Evolutionary conservation across 768 basidiomycete species (phyloP), one percentile per base, ranked within the genome.

Genomic region (Boletellus ananas): DNA sequence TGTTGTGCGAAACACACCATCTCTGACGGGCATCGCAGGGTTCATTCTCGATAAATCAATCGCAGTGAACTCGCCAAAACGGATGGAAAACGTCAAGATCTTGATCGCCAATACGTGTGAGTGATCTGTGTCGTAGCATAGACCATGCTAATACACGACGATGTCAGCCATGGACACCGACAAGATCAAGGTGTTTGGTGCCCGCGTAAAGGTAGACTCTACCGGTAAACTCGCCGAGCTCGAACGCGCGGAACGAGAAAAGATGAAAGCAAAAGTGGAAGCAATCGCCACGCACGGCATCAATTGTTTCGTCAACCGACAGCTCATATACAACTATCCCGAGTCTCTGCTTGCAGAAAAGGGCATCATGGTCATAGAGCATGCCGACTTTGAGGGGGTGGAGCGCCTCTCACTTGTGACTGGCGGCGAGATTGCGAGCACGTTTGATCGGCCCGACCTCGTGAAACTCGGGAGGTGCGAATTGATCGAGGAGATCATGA

Each of bases 141-240:
- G 17, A 18, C 21, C 14, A 14, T 31, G 13, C 16, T 50, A n/a
- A 45, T 42, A 34, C 17, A 12, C 9, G 14, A 43, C 17, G 11
- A 42, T 50, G 6, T 36, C 57, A 94, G 94, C 96, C 3, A 98
- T 98, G 96, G 96, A 99, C 72, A 99, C 96, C 23, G 96, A 99
- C 73, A 99, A 99, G 70, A 96, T 98, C 77, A 99, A 99, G 73
- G 87, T 99, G 53, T 99, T 99, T 54, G 96, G 96, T 37, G 95
- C 96, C 0, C 80, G 93, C 34, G 85, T 98, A 55, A 92, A 94
- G 71, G 96, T 98, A 6, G 95, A 97, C 61, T 79, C 90, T 40
- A 95, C 96, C 3, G 90, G 94, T 45, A 97, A 99, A 73, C 82
- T 99, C 7, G 96, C 96, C 8, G 96, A 99, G 69, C 84, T 99